Base-by-base conservation (phyloP, 1,284 basidiomycete species). In the Leccinum solheimii region DNA sequence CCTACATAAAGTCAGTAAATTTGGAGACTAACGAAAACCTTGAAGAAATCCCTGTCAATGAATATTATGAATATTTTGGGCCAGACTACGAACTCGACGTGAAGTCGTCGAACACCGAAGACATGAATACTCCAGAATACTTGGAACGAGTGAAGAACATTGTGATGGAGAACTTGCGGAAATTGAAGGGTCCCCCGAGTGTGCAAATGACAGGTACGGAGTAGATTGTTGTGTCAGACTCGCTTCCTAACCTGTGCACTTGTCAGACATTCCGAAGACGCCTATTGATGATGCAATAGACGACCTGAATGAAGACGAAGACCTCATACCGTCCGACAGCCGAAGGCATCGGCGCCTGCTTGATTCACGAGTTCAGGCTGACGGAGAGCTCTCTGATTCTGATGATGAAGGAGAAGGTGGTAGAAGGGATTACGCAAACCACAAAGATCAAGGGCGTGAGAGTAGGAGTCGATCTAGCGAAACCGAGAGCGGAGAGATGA, bases 51-150 rank as follows among this genome's bases (percentile, higher is more conserved):
- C 95, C 95, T 0, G 91, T 95, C 66, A 98, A 98, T 72, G 96
- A 98, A 77, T 98, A 99, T 78, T 98, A 97, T 76, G 97, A 99
- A 75, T 99, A 99, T 78, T 99, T 98, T 76, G 97, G 97, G 0
- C 97, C 97, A 1, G 94, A 97, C 70, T 98, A 99, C 72, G 88
- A 95, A 70, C 84, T 99, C n/a, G 95, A 99, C 72, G 97, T 99
- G 27, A 92, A 92, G 66, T 82, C 95, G 5, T 97, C 94, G 34
- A 99, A 99, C 74, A 94, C 95, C 72, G 95, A 98, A 68, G 96
- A 99, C 71, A 81, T 97, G 79, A 99, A 99, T 74, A 94, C 94
- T 2, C 86, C 86, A 9, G 91, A 92, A 67, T 99, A 99, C 74
- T 82, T 99, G 55, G 92, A 97, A 59, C 94, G 97, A 63, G 88